Percentiles rank a stretch among this genome's conserved stretches.
Conservation (phyloP, 495 filamentous ascomycete genomes). For the Extremus antarcticus region DNA sequence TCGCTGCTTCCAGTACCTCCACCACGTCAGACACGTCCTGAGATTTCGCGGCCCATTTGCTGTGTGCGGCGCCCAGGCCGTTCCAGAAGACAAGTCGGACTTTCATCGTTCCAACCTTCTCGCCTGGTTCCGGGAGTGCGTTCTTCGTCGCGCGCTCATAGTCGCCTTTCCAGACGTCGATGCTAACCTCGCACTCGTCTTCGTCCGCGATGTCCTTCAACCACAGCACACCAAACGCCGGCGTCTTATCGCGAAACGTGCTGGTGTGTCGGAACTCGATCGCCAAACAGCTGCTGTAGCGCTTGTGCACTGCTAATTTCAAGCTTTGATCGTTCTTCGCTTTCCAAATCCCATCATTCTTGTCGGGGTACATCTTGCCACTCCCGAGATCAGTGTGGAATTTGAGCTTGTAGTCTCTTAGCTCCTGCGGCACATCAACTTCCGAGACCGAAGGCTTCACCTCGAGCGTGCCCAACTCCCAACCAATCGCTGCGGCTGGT, state of each 20-base stretch:
- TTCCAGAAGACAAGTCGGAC: slow-evolving; percentile 44
- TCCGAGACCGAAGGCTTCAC: slow-evolving; percentile 33
- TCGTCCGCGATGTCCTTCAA: slow-evolving; percentile 55
- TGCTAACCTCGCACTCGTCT: slow-evolving; percentile 40
- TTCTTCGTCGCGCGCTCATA: slow-evolving; percentile 24
- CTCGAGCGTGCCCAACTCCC: slow-evolving; percentile 58
- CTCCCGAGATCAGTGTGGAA: slow-evolving; percentile 41
- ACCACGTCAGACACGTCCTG: slow-evolving; percentile 44
- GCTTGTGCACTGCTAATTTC: slow-evolving; percentile 47
- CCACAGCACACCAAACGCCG: slow-evolving; percentile 56
- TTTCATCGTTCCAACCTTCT: slow-evolving; percentile 46
- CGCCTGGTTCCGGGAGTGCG: slow-evolving; percentile 27
- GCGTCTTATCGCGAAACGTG: slow-evolving; percentile 36
- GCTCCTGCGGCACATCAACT: slow-evolving; percentile 32
- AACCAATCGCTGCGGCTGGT: slow-evolving; percentile 45
- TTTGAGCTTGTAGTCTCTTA: slow-evolving; percentile 42
- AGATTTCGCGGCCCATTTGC: slow-evolving; percentile 39
- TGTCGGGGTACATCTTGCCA: slow-evolving; percentile 41
- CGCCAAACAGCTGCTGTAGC: slow-evolving; percentile 48
- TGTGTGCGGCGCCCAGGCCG: slow-evolving; percentile 48
- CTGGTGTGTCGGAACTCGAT: slow-evolving; percentile 48
- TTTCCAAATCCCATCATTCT: slow-evolving; percentile 23
- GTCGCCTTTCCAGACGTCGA: slow-evolving; percentile 44
- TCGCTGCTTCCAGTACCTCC: slow-evolving; percentile 51
- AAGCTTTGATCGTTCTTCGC: slow-evolving; percentile 32